Conservation (phyloP, 1,139 yeast species). For the Blastobotrys indianensis region DNA sequence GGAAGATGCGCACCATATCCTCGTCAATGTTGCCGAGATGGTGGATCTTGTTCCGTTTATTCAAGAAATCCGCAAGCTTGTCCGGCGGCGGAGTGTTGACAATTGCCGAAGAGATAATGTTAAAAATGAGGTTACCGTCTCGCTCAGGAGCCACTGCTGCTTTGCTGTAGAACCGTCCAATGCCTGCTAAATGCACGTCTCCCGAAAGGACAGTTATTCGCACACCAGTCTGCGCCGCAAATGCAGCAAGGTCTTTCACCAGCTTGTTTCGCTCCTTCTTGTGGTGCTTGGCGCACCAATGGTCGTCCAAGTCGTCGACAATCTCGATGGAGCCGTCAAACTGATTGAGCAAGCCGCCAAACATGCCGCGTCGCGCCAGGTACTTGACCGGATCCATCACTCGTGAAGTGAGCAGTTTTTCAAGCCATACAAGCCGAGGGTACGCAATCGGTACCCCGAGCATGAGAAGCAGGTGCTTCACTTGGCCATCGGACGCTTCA, state of each 20-base stretch:
- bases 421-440: constrained; percentile 89
- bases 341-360: constrained; percentile 69
- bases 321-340: constrained; percentile 89
- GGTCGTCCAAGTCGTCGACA: constrained; percentile 88
- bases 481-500: constrained; percentile 42
- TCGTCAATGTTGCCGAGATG: constrained; percentile 62
- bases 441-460: constrained; percentile 93
- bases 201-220: constrained; percentile 84
- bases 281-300: constrained; percentile 90
- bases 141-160: constrained; percentile 47
- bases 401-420: constrained; percentile 53
- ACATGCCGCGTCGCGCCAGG: constrained; percentile 62
- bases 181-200: constrained; percentile 84
- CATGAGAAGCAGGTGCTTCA: constrained; percentile 74
- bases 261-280: constrained; percentile 68
- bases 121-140: constrained; percentile 75
- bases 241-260: constrained; percentile 49
- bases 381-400: constrained; percentile 59
- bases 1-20: constrained; percentile 70
- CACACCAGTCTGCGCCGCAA: constrained; percentile 58
- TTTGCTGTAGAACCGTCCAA: constrained; percentile 70
- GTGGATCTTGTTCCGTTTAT: constrained; percentile 64
- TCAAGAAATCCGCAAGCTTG: constrained; percentile 65
- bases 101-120: constrained; percentile 83
- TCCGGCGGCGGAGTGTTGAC: constrained; percentile 90